Percentiles rank a stretch among this genome's conserved stretches.
Conservation (phyloP, 75 land plant genomes). For the Pseudotsuga menziesii region DNA sequence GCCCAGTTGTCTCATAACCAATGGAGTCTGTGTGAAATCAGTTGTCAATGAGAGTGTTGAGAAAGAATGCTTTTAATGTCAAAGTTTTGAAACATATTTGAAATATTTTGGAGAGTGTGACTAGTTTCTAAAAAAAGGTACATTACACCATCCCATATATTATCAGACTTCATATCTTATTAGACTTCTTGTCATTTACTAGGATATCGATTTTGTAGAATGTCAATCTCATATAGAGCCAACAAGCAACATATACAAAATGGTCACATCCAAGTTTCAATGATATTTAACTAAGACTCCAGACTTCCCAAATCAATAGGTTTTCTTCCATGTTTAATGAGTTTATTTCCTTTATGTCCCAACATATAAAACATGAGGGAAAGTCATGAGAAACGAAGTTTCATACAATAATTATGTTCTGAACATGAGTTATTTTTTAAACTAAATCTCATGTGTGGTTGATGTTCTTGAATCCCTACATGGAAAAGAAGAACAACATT, state of each 20-base stretch:
- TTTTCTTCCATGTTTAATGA: not conserved
- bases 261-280: conserved; percentile 1
- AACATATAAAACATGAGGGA: not conserved
- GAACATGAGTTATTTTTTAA: not conserved
- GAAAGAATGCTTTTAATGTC: no score
- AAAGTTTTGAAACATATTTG: no score
- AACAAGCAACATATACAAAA: not conserved
- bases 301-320: not conserved
- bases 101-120: no score
- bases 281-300: not conserved
- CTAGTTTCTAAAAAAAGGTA: no score
- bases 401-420: not conserved
- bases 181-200: not conserved
- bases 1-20: no score
- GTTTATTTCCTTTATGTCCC: not conserved
- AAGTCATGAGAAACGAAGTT: not conserved
- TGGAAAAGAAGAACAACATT: no score
- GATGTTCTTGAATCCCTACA: no score
- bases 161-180: no score
- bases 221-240: not conserved
- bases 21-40: no score
- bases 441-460: not conserved
- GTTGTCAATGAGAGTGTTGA: no score
- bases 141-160: no score
- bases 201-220: conserved; percentile 5